phyloP scores from a whole-genome alignment of 2,329 filamentous ascomycete species.

The Phyllosticta citrichinensis region DNA sequence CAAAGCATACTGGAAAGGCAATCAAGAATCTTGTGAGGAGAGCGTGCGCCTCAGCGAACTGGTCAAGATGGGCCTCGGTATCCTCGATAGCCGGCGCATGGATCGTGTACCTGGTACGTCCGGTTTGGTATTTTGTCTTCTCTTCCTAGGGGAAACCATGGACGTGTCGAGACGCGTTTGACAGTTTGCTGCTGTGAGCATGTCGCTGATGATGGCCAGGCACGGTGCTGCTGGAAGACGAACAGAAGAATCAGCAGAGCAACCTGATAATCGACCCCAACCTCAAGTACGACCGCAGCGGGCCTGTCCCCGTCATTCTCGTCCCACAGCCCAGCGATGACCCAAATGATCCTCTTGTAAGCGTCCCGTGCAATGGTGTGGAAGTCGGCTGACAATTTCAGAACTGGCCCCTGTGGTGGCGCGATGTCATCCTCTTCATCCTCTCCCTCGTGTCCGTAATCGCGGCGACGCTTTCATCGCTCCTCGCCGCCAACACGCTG shows the following conservation, averaged over 20 bases:
- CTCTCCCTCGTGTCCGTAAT: constrained; percentile 75
- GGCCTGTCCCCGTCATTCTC: constrained; percentile 56
- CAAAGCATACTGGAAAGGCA: too few species aligned
- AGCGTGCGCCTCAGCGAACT: neutral
- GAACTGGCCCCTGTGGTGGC: constrained; percentile 81
- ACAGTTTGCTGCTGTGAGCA: neutral
- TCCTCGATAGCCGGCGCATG: constrained; percentile 57
- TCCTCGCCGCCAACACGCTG: constrained; percentile 81
- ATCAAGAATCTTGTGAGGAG: too few species aligned
- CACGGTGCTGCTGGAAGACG: constrained; percentile 28
- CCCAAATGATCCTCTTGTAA: constrained; percentile 74
- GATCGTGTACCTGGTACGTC: constrained; percentile 62
- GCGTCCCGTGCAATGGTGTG: constrained; percentile 13
- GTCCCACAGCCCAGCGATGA: constrained; percentile 87
- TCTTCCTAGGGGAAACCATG: too few species aligned
- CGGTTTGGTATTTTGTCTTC: neutral
- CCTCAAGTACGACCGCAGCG: constrained; percentile 64
- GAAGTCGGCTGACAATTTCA: constrained; percentile 20
- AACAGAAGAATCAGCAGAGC: constrained; percentile 18
- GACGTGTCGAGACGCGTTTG: neutral
- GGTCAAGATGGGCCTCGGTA: constrained; percentile 55
- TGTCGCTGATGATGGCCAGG: constrained; percentile 17
- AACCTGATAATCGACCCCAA: constrained; percentile 26
- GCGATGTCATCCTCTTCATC: constrained; percentile 68
- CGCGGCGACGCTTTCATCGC: constrained; percentile 71